These are phyloP conservation scores for Coemansia asiatica DNA, from an alignment of 192 early-diverging fungal species.

Conservation along the genomic window DNA sequence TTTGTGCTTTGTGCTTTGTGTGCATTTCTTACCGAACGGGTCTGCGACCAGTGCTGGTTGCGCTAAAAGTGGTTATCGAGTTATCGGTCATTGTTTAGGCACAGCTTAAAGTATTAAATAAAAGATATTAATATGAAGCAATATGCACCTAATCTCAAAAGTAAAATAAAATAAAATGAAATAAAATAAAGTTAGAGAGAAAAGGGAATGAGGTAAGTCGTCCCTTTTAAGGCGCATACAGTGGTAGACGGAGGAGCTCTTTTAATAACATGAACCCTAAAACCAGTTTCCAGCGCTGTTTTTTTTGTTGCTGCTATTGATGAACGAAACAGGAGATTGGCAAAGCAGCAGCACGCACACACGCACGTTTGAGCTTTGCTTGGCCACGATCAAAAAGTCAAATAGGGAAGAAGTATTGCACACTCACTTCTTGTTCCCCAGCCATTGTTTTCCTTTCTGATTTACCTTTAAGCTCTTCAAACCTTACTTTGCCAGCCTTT, in stretches of 20 bases:
- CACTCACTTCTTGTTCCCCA: background rate
- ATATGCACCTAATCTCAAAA: background rate
- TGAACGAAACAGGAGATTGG: conserved; percentile 3
- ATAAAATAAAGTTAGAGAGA: too few relatives aligned
- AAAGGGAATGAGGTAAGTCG: too few relatives aligned
- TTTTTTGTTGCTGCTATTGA: background rate
- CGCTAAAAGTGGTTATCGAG: background rate
- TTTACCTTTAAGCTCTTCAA: background rate
- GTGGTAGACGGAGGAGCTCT: too few relatives aligned
- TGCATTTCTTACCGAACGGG: conserved; percentile 45
- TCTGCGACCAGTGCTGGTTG: conserved; percentile 33
- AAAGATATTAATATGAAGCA: background rate
- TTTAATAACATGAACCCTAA: too few relatives aligned
- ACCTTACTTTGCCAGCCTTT: background rate
- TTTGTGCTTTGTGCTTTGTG: background rate
- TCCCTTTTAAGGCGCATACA: too few relatives aligned
- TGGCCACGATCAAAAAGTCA: background rate
- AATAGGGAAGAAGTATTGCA: too few relatives aligned
- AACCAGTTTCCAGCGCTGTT: background rate
- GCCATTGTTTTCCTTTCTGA: background rate
- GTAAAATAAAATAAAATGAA: too few relatives aligned
- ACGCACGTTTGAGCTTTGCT: background rate
- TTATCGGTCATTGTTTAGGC: background rate
- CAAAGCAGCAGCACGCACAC: too few relatives aligned
- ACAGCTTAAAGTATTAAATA: background rate